Conservation (phyloP, 2,329 filamentous ascomycete genomes). For the Chalaropsis thielavioides region DNA sequence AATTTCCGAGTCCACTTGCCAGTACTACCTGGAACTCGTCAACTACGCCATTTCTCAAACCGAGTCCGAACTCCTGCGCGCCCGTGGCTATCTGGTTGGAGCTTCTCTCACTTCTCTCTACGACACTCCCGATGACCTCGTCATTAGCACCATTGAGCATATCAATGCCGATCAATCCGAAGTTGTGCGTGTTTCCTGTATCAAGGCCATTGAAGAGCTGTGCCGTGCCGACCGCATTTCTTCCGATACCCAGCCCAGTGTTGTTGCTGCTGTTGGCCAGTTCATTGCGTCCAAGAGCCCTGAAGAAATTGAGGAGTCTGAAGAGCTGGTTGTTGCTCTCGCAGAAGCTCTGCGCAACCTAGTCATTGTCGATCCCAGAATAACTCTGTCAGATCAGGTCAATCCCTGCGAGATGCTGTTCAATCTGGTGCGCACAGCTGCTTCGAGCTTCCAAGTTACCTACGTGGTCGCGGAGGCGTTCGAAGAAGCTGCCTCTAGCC, state of each 20-base stretch:
- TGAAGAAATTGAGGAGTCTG: constrained; percentile 69
- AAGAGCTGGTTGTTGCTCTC: constrained; percentile 81
- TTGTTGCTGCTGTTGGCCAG: constrained; percentile 49
- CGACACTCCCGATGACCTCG: constrained; percentile 46
- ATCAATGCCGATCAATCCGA: constrained; percentile 66
- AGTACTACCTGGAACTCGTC: constrained; percentile 66
- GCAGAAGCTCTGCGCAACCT: constrained; percentile 74
- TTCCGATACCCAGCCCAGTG: constrained; percentile 42
- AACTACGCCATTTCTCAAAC: constrained; percentile 56
- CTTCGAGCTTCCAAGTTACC: constrained; percentile 79
- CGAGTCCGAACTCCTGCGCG: constrained; percentile 64
- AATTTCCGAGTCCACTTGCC: constrained; percentile 60
- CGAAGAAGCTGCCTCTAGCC: constrained; percentile 63
- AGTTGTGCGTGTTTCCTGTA: constrained; percentile 81
- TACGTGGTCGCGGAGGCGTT: constrained; percentile 82
- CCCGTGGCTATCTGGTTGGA: constrained; percentile 74
- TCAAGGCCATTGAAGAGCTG: constrained; percentile 66
- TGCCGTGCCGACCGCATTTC: constrained; percentile 39
- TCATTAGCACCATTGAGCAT: constrained; percentile 59
- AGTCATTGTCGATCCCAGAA: constrained; percentile 62
- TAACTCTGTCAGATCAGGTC: constrained; percentile 57
- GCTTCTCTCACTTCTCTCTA: constrained; percentile 62
- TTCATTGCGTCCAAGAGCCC: constrained; percentile 73
- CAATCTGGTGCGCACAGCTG: constrained; percentile 73
- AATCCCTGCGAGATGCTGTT: constrained; percentile 75